Percentiles rank a stretch among this genome's conserved stretches.
Evolutionary conservation across 1,284 basidiomycete species (phyloP).

Genomic region (Ganoderma resinaceum): DNA sequence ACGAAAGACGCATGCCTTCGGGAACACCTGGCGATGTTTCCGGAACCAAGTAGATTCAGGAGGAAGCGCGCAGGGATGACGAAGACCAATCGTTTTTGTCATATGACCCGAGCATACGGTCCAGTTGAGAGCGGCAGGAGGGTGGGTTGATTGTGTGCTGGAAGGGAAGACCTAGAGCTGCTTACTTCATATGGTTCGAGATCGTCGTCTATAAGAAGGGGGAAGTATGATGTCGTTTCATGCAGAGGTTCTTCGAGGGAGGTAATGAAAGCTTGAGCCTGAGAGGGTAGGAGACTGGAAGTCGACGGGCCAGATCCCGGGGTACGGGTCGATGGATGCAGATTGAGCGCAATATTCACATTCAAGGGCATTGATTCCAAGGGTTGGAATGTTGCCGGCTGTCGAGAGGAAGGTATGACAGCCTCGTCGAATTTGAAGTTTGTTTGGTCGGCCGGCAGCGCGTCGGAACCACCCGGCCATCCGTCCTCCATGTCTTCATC

Average conservation of each 20-base stretch:
- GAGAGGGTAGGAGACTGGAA: neutral
- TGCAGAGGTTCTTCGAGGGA: constrained; percentile 10
- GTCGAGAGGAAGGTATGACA: neutral
- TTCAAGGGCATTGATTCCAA: neutral
- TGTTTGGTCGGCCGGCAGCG: constrained; percentile 1
- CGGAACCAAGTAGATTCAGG: constrained; percentile 4
- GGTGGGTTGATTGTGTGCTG: constrained; percentile 1
- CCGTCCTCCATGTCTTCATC: constrained; percentile 14
- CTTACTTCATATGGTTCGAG: constrained; percentile 8
- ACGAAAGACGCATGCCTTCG: constrained; percentile 7
- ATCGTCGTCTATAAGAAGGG: constrained; percentile 28
- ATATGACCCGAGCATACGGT: constrained; percentile 16
- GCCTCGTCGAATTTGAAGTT: too few species aligned
- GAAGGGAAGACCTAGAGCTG: constrained; percentile 12
- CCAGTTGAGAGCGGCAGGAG: neutral
- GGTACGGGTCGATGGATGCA: neutral
- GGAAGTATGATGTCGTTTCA: constrained; percentile 15
- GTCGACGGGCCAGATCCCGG: constrained; percentile 1
- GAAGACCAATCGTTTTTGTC: constrained; percentile 15
- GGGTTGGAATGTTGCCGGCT: neutral
- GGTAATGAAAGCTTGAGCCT: constrained; percentile 6
- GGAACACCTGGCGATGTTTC: neutral
- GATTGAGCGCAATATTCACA: neutral
- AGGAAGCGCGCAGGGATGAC: neutral
- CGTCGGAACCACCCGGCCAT: constrained; percentile 15